Percentiles rank a stretch among this genome's conserved stretches.
Conservation (phyloP, 1,284 basidiomycete species). For the Stereum hirsutum region DNA sequence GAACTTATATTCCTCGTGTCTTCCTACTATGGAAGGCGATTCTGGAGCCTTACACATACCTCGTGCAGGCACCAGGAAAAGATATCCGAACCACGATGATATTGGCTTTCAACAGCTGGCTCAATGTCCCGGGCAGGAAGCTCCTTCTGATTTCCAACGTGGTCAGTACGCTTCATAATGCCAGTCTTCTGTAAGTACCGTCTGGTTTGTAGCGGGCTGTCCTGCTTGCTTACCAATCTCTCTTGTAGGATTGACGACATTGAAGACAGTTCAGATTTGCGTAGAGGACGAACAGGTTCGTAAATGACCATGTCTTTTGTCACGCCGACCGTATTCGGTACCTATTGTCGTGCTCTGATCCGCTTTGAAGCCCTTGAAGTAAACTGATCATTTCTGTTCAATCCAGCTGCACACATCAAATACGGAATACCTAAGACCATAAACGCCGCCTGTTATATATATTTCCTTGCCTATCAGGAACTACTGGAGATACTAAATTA, state of each 20-base stretch:
- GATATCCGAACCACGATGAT: slow-evolving; percentile 88
- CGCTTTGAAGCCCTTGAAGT: too few relatives aligned
- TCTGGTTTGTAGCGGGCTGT: neutral
- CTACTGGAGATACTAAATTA: too few relatives aligned
- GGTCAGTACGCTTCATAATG: slow-evolving; percentile 91
- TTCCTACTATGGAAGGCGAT: slow-evolving; percentile 49
- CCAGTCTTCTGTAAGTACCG: slow-evolving; percentile 74
- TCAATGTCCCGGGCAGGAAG: slow-evolving; percentile 70
- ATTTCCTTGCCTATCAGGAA: too few relatives aligned
- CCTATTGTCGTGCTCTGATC: neutral
- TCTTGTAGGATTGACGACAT: slow-evolving; percentile 86
- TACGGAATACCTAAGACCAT: too few relatives aligned
- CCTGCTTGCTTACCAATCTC: slow-evolving; percentile 3
- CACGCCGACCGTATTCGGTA: neutral
- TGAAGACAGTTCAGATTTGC: slow-evolving; percentile 89
- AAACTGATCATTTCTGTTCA: too few relatives aligned
- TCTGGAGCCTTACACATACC: slow-evolving; percentile 87
- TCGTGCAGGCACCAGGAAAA: slow-evolving; percentile 84
- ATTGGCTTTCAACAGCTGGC: slow-evolving; percentile 92
- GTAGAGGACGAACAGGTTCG: slow-evolving; percentile 77
- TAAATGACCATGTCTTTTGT: slow-evolving; percentile 1
- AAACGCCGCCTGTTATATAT: too few relatives aligned
- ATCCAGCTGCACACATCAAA: too few relatives aligned
- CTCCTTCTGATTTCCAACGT: slow-evolving; percentile 71
- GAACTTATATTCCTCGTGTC: too few relatives aligned